Base-by-base conservation (phyloP, 1,284 basidiomycete genomes). In the Uromyces viciae-fabae region DNA sequence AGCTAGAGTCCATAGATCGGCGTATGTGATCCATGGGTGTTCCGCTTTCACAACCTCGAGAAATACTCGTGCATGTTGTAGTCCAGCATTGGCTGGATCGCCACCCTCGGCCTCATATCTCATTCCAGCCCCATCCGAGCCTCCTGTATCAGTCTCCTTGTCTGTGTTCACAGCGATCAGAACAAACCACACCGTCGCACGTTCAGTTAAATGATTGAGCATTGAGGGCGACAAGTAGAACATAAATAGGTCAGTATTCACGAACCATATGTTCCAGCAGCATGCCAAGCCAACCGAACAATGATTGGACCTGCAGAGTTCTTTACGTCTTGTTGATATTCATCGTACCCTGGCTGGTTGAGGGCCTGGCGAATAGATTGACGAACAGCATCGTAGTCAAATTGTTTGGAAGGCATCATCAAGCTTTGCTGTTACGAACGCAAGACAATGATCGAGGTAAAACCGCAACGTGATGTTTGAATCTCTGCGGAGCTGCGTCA, bases 261-360 rank as follows among this genome's bases (percentile, higher is more conserved):
- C 85, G 66, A 84, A 81, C 76, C 84, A 84, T 83, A 86, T 86
- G 88, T 88, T 28, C 88, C 88, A 46, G 85, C 86, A 15, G 88
- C 86, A 85, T 89, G 88, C 88, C 89, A 89, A 73, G 88, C 88
- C 49, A 89, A 86, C 82, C 88, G 85, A 40, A 88, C 86, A 22
- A 88, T 83, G 38, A 88, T 84, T 8, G 86, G 86, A 8, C 86
- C 85, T 14, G 82, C 81, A 33, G 68, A 60, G 28, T 72, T 56
- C 56, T 80, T 72, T 22, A 54, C 66, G 52, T 60, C 56, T 56
- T 72, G 54, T 38, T 72, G 40, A 60, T 80, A 80, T 42, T 64
- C 52, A 40, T 80, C 77, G 33, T 80, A 80, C 2, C 77, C 77
- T 3, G 77, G 77, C 40, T 80, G 77, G 46, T 58, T 72, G 42